Base-by-base conservation (phyloP, 2,329 filamentous ascomycete species). In the Scytalidium lignicola region DNA sequence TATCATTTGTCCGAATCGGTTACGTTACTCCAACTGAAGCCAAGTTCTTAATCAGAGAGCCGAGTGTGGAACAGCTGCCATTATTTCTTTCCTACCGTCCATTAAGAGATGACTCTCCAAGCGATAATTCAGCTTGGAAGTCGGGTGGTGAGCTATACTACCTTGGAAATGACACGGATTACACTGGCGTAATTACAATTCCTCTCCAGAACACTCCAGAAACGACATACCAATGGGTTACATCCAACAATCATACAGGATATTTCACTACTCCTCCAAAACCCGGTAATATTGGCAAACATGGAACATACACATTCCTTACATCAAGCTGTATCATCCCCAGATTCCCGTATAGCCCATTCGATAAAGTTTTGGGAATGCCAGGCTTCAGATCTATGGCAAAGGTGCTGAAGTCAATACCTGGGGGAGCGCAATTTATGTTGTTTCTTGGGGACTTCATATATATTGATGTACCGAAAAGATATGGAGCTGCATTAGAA, bases 311-410 rank as follows among this genome's bases (percentile, higher is more conserved):
- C 59, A 95, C 89, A 0, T 99, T 99, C 65, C 70, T 97, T 7
- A 90, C 91, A 3, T 93, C 90, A 0, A 96, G 90, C 40, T 99
- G 93, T 68, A 90, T 97, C 61, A 88, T 96, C 59, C 86, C 62
- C 87, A 10, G 90, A 17, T 90, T 97, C 49, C 93, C 93, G 0
- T 99, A 99, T 68, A 88, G 79, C 41, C 87, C 89, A 0, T 68
- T 90, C n/a, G 80, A 89, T 37, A 89, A 96, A 63, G 82, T 92
- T 0, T 75, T 97, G 2, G 78, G 86, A 10, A 87, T 96, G 42
- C 86, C 86, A 0, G 93, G 93, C 1, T 79, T 96, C 61, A 82
- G 80, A 47, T 76, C 90, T 58, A 76, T 99, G 48, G 85, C 88
- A 1, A 75, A 79, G n/a, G 79, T 85, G 41, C 72, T 97, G 3